Evolutionary conservation across 257 asterid species (phyloP).

Genomic region (Haberlea rhodopensis): DNA sequence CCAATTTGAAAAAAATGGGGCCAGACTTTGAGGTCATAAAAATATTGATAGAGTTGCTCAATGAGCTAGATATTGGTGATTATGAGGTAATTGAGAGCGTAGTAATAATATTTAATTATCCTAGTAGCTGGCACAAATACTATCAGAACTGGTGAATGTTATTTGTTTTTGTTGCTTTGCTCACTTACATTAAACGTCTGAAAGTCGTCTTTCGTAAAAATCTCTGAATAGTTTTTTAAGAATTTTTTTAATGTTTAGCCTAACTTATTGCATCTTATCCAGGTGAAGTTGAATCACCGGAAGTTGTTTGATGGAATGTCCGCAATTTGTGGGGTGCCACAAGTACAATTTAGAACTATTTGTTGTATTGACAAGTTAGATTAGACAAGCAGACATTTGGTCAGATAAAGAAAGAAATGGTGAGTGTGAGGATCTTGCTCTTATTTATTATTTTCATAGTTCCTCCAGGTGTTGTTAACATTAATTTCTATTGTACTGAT

Average conservation of each 20-base stretch:
- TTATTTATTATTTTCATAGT: conserved; percentile 3
- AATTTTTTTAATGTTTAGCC: too few species aligned
- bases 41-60: conserved; percentile 80
- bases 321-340: conserved; percentile 92
- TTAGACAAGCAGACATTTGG: conserved; percentile 89
- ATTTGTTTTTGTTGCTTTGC: conserved; percentile 15
- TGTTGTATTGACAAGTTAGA: conserved; percentile 97
- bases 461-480: not conserved
- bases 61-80: conserved; percentile 86
- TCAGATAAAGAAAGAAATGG: conserved; percentile 93
- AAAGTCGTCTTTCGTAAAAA: too few species aligned
- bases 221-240: conserved; percentile 1
- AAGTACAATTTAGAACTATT: conserved; percentile 73
- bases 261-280: conserved; percentile 19
- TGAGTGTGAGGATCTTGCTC: conserved; percentile 31
- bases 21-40: conserved; percentile 91
- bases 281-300: conserved; percentile 94
- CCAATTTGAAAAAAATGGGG: conserved; percentile 85
- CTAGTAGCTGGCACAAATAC: not conserved
- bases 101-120: too few species aligned
- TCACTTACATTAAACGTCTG: conserved; percentile 6
- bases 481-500: too few species aligned
- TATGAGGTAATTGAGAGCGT: conserved; percentile 79
- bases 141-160: not conserved
- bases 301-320: conserved; percentile 89